Evolutionary conservation across 192 early-diverging fungal species (phyloP), one percentile per base, ranked within the genome.

Genomic region (Dispira parvispora): DNA sequence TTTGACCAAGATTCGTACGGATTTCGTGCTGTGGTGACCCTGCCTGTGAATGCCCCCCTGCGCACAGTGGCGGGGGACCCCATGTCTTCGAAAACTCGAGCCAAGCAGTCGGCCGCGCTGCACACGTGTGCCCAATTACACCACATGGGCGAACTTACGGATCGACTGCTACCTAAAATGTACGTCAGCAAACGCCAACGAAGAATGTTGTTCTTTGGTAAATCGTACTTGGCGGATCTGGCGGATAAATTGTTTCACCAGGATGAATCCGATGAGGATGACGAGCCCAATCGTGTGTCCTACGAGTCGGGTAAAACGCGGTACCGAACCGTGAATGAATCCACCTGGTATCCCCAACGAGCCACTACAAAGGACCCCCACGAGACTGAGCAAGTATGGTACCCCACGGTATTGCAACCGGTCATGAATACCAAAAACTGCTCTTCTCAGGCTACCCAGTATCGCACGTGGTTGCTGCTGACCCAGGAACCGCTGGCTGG

Each of bases 71-170:
- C 68, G 11, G 81, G 79, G 0, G 77, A 80, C 26, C 64, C 69
- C 8, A 70, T 78, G 63, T 67, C 75, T 3, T 84, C 77, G 61
- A 84, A 83, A 52, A 63, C 44, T 27, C 64, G 79, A 43, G 88
- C 92, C 9, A 87, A 83, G 68, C 83, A 85, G 53, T 64, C 77
- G 2, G 82, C 80, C 0, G 84, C 89, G 0, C 80, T 89, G 45
- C 80, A 88, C 38, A 73, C 83, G 0, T 82, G 89, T 46, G 82
- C 83, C 58, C 64, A 77, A 64, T 75, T 96, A 12, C 85, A 92
- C 65, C 63, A 71, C 21, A 58, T 74, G 0, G 81, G 81, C 1
- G 84, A 79, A 2, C 73, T 96, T n/a, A 78, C 88, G 63, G 85
- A 93, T 47, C 69, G 84, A 45, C 73, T 96, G 13, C 47, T 78